Evolutionary conservation across 306 rosid genomes (phyloP).

Genomic region (Elaeagnus macrophylla): DNA sequence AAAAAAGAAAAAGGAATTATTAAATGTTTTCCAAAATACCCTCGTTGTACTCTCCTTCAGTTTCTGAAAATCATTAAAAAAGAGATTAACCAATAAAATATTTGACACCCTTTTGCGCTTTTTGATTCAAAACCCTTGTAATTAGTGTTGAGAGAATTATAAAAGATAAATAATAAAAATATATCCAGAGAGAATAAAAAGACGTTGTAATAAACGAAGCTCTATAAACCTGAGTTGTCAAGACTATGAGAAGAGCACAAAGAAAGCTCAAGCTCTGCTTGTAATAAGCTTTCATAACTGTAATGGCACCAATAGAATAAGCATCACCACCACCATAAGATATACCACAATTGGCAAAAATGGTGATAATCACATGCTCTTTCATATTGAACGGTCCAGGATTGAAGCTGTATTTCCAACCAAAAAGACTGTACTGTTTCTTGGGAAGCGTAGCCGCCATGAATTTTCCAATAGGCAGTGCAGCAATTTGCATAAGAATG

Average conservation of each 20-base stretch:
- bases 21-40: too few species aligned
- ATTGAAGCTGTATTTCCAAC: constrained; percentile 47
- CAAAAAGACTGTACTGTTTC: constrained; percentile 26
- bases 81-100: neutral
- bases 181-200: too few species aligned
- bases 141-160: too few species aligned
- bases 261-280: constrained; percentile 60
- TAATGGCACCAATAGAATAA: constrained; percentile 92
- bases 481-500: too few species aligned
- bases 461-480: constrained; percentile 66
- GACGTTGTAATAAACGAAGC: too few species aligned
- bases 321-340: too few species aligned
- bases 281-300: constrained; percentile 85
- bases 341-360: too few species aligned
- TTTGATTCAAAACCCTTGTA: neutral
- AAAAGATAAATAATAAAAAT: too few species aligned
- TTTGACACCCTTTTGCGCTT: neutral
- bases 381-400: constrained; percentile 93
- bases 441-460: constrained; percentile 77
- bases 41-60: too few species aligned
- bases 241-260: too few species aligned
- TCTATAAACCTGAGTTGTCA: constrained; percentile 42
- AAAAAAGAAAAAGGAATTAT: too few species aligned
- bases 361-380: constrained; percentile 89
- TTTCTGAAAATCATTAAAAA: neutral